Evolutionary conservation across 148 eudicot species (phyloP).

Genomic region (Cornus kousa): DNA sequence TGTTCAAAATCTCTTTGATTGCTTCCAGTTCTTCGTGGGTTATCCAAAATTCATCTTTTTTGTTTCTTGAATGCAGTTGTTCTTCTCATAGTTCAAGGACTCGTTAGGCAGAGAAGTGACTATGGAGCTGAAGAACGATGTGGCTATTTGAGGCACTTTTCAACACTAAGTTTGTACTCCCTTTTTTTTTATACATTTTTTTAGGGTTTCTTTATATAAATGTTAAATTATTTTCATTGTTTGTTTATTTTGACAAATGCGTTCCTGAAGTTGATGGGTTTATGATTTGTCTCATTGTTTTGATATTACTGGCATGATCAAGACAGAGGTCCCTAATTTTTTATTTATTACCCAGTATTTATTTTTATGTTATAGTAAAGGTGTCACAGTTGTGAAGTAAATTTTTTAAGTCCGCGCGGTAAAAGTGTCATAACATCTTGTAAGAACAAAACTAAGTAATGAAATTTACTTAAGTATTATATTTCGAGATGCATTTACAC

Average conservation of each 20-base stretch:
- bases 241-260: not conserved
- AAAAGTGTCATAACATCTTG: too few species aligned
- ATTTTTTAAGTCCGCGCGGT: too few species aligned
- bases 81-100: conserved; percentile 95
- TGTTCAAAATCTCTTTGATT: not conserved
- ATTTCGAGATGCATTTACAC: too few species aligned
- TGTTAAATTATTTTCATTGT: not conserved
- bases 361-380: too few species aligned
- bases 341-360: too few species aligned
- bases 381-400: too few species aligned
- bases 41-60: not conserved
- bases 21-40: not conserved
- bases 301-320: not conserved
- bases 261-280: not conserved
- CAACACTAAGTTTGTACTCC: conserved; percentile 86
- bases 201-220: conserved; percentile 12
- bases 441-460: too few species aligned
- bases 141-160: conserved; percentile 86
- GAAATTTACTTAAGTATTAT: too few species aligned
- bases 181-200: not conserved
- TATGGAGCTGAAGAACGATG: conserved; percentile 91
- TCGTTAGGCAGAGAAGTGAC: conserved; percentile 90
- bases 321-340: too few species aligned
- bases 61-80: conserved; percentile 52
- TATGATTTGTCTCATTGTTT: not conserved